Base-by-base conservation (phyloP, 495 filamentous ascomycete genomes). In the Hypoxylon lienhwacheense region DNA sequence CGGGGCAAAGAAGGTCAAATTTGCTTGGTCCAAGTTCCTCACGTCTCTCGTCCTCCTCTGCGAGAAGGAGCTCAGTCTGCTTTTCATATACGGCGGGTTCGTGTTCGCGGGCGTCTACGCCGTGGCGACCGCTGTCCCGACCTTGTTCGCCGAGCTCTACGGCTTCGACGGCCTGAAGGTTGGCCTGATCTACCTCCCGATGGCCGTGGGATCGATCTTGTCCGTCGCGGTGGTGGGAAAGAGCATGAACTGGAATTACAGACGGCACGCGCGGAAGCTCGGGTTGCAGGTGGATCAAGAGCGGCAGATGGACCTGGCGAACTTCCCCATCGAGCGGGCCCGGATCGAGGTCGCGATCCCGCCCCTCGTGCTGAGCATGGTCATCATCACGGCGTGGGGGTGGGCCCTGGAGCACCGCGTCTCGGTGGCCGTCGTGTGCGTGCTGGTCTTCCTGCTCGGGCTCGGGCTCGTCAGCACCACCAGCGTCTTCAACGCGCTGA, bases 281-380 rank as follows among this genome's bases (percentile, higher is more conserved):
- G 69, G 74, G 2, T 55, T 81, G 11, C 68, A 71, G 0, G 63
- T 80, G 5, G 64, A 74, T 14, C 70, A 73, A 11, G 76, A 76
- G 22, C 73, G 71, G 0, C 70, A 76, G 17, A 73, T 76, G 34
- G 79, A 84, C 39, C 59, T 85, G n/a, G 53, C 66, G 1, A 63
- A 77, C 15, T 87, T 87, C 44, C 85, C 85, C 3, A 80, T 88
- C 35, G 82, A 85, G 53, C 69, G 74, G 26, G 83, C 85, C 1
- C 73, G 85, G 5, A 66, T 86, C 15, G 69, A 81, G 42, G 71
- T 81, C 22, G 75, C 81, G 29, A 75, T 78, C 42, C 75, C 75
- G 1, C 44, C 75, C 7, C 66, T 80, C 10, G 44, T 70, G 3
- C 53, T 83, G 0, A 75, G 69, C n/a, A 62, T 71, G 15, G 57